Evolutionary conservation across 192 early-diverging fungal genomes (phyloP).

Genomic region (Coemansia guatemalensis): DNA sequence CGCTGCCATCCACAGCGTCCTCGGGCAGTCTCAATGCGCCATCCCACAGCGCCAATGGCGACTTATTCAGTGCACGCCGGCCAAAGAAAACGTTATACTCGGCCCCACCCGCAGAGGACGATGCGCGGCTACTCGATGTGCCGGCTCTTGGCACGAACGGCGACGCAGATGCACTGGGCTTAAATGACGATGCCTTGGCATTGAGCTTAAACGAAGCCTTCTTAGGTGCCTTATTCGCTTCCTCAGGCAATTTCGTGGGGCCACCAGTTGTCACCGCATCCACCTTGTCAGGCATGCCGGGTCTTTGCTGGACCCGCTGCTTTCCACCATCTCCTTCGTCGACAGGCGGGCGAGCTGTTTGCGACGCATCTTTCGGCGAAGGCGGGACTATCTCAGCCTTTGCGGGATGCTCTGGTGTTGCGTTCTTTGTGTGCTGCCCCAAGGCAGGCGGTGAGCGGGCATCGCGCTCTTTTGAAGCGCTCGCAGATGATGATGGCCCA

Average conservation of each 20-base stretch:
- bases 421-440: not conserved
- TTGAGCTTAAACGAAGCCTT: conserved; percentile 65
- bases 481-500: conserved; percentile 13
- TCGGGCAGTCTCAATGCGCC: conserved; percentile 30
- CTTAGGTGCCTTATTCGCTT: conserved; percentile 17
- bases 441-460: not conserved
- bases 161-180: conserved; percentile 68
- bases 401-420: not conserved
- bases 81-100: conserved; percentile 53
- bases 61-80: conserved; percentile 34
- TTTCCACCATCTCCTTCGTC: not conserved
- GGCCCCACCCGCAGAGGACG: conserved; percentile 26
- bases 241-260: not conserved
- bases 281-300: not conserved
- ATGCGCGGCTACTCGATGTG: conserved; percentile 36
- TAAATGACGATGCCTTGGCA: conserved; percentile 72
- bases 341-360: not conserved
- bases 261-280: not conserved
- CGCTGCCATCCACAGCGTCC: conserved; percentile 8
- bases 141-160: conserved; percentile 67
- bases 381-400: not conserved
- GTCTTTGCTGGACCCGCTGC: not conserved
- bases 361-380: not conserved
- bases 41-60: conserved; percentile 35
- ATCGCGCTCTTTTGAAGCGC: not conserved